Evolutionary conservation across 495 filamentous ascomycete species (phyloP), one percentile per base, ranked within the genome.

Genomic region (Acidomyces sp.): DNA sequence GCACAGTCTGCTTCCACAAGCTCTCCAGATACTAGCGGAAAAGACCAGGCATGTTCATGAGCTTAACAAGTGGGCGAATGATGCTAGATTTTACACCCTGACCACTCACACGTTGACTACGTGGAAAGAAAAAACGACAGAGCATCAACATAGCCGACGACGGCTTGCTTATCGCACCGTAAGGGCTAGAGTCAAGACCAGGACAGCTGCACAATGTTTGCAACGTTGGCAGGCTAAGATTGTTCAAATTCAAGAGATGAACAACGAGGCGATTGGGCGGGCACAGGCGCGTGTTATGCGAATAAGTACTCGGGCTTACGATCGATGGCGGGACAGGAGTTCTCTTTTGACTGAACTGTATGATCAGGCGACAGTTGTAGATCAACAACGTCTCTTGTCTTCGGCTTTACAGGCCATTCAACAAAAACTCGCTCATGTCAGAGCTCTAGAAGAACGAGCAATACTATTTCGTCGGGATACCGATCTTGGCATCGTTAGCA

Each of bases 61-160:
- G 39, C 56, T 81, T 19, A 60, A 73, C 27, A 59, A 51, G 6
- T 71, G 70, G 69, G 65, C 76, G 15, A 47, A 49, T 6, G 62
- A 77, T 54, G 75, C 74, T 7, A 47, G 61, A 7, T 80, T 72
- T 36, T 84, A 77, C 47, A 73, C 79, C 41, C 39, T 68, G 17
- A 62, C 68, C 22, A 72, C 64, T 12, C 65, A 62, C 43, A 54
- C 58, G n/a, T 41, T 78, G 18, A 74, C 70, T 38, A 44, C 44
- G 19, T 82, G 76, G 78, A 65, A 64, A 34, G 56, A 58, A 32
- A 68, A 72, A 11, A 64, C 64, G 5, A 46, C 65, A 22, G 59
- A 68, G 31, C 63, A 70, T 6, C 61, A 67, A 21, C 68, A 70
- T 41, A 62, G 67, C 39, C 72, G 71, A 31, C 66, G 73, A 6